These are phyloP conservation scores for Candida lessepsii DNA, from an alignment of 805 yeast species.

Conservation along the genomic window DNA sequence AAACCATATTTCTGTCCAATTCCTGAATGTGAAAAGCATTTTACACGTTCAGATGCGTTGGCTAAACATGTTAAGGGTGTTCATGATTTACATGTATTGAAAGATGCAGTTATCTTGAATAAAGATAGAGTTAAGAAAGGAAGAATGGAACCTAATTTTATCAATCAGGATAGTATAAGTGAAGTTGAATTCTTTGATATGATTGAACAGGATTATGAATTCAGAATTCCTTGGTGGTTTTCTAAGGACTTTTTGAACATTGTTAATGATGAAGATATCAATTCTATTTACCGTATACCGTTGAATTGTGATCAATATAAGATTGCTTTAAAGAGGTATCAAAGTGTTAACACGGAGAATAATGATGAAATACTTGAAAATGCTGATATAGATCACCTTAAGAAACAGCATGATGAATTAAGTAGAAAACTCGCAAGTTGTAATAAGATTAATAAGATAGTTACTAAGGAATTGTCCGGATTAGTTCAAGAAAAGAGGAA, in stretches of 20 bases:
- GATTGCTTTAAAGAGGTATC: constrained; percentile 34
- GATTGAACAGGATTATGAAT: constrained; percentile 33
- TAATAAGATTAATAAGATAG: constrained; percentile 35
- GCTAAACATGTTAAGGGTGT: constrained; percentile 61
- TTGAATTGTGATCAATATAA: constrained; percentile 33
- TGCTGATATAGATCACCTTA: constrained; percentile 17
- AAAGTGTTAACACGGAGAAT: constrained; percentile 8
- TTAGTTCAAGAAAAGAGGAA: constrained; percentile 32
- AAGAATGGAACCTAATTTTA: constrained; percentile 23
- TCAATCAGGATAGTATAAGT: constrained; percentile 23
- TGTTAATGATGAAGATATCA: constrained; percentile 20
- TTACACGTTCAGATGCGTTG: constrained; percentile 60
- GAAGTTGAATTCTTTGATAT: constrained; percentile 29
- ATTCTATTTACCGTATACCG: constrained; percentile 24
- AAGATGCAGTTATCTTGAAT: constrained; percentile 31
- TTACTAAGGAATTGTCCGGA: constrained; percentile 26
- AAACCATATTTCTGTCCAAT: constrained; percentile 63
- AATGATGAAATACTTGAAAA: constrained; percentile 1
- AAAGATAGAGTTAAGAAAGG: constrained; percentile 31
- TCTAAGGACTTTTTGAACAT: constrained; percentile 26
- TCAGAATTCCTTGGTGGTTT: constrained; percentile 45
- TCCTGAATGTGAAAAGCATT: constrained; percentile 63
- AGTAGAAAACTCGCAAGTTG: constrained; percentile 36
- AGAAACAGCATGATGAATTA: constrained; percentile 26
- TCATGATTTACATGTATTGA: constrained; percentile 50